These are phyloP conservation scores for Histomonas meleagridis DNA, from an alignment of 208 protist genomes.

Conservation along the genomic window DNA sequence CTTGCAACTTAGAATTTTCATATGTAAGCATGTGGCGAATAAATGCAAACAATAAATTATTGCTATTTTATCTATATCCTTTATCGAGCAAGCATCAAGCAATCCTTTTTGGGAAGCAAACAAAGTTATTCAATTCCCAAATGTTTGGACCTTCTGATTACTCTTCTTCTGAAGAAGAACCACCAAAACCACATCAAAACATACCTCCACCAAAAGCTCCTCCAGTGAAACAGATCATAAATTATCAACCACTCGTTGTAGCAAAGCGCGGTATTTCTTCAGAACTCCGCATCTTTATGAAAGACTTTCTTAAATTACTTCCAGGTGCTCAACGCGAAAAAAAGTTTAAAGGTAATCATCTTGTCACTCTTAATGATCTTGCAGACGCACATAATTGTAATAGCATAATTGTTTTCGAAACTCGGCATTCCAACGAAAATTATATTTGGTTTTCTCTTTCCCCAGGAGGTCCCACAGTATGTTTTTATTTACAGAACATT, in stretches of 20 bases:
- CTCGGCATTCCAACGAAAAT: not conserved
- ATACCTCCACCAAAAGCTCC: no score
- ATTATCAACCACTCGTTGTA: not conserved
- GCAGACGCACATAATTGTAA: not conserved
- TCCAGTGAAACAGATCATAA: no score
- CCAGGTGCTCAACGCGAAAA: not conserved
- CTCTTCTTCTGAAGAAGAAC: no score
- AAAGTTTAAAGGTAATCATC: constrained; percentile 6
- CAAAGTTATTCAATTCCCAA: no score
- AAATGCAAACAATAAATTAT: no score
- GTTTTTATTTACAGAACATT: not conserved
- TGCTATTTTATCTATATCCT: no score
- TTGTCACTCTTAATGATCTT: not conserved
- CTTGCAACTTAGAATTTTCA: no score
- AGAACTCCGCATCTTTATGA: not conserved
- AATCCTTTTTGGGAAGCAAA: no score
- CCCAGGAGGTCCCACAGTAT: not conserved
- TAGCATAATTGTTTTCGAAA: not conserved
- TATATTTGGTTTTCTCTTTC: constrained; percentile 20
- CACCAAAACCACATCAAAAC: no score
- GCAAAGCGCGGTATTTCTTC: not conserved
- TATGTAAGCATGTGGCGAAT: no score
- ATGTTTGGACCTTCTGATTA: no score
- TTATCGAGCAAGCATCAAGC: no score
- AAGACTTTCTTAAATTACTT: not conserved